Base-by-base conservation (phyloP, 129 eudicot species). In the Chrysanthemum makinoi region DNA sequence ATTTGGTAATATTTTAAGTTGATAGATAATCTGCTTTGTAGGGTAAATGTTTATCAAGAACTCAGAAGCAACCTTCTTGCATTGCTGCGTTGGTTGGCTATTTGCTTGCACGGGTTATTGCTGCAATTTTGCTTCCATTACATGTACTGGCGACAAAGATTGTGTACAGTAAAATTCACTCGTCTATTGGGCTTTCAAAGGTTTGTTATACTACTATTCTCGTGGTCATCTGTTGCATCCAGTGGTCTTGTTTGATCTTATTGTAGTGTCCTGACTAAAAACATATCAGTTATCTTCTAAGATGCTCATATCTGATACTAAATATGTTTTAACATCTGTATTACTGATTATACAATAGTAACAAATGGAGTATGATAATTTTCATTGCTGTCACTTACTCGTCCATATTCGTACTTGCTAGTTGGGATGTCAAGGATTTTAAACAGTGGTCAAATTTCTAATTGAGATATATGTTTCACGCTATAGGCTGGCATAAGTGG, bases 141-240 rank as follows among this genome's bases (percentile, higher is more conserved):
- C 99, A 94, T 82, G 11, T 78, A 51, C 80, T 94, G 79, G 99
- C 96, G 49, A 87, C 81, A 78, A 87, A 83, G 82, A 39, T 94
- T 67, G 86, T 94, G 56, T 94, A 94, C 81, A 87, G 87, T 70
- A 94, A 94, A 87, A 94, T 94, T 47, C 86, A 82, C 57, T 81
- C 99, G 30, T 80, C 93, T 56, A 82, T 94, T 73, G 99, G 99
- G 56, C 75, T 94, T 65, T 94, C 96, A 76, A 94, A 94, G 99
- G 98, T 92, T 62, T 70, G 56, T 59, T 56, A 63, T 63, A n/a
- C 51, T 64, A 35, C 9, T n/a, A 61, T 62, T 26, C 46, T 61
- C 24, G 0, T 39, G 47, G 15, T 24, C 65, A 3, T 58, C 65
- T 60, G 65, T 61, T 61, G 47, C 12, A 13, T 5, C 44, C 3